Evolutionary conservation across 2,329 filamentous ascomycete species (phyloP).

Genomic region (Fusarium sterilihyphosum): DNA sequence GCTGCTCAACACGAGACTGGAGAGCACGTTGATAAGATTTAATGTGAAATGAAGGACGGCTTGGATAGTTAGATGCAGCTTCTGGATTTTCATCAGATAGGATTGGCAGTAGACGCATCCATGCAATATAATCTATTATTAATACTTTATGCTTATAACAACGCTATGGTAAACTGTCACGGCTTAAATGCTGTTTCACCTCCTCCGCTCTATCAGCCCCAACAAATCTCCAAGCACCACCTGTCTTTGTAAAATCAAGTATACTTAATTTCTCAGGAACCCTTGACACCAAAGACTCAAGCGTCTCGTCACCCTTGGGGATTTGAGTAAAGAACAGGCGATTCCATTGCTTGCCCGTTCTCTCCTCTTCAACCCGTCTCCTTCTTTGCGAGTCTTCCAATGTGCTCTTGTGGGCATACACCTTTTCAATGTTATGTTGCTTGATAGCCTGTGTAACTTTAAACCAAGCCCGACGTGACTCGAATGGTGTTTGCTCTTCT

Average conservation of each 20-base stretch:
- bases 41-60: background rate
- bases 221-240: conserved; percentile 7
- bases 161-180: conserved; percentile 56
- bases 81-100: too few species aligned
- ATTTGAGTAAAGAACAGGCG: conserved; percentile 23
- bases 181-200: background rate
- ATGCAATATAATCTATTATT: background rate
- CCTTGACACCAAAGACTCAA: background rate
- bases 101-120: background rate
- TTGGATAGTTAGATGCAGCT: background rate
- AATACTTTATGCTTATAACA: background rate
- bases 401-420: conserved; percentile 76
- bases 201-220: background rate
- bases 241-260: background rate
- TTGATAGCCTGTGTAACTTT: conserved; percentile 78
- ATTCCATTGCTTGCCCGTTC: conserved; percentile 44
- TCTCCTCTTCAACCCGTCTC: conserved; percentile 74
- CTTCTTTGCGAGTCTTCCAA: conserved; percentile 86
- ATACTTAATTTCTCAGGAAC: background rate
- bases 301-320: background rate
- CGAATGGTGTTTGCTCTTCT: conserved; percentile 80
- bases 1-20: conserved; percentile 13
- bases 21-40: conserved; percentile 1
- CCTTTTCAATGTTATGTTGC: conserved; percentile 77
- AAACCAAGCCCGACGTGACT: conserved; percentile 82